Evolutionary conservation across 2,329 filamentous ascomycete genomes (phyloP).

Genomic region (Colletotrichum coccodes): DNA sequence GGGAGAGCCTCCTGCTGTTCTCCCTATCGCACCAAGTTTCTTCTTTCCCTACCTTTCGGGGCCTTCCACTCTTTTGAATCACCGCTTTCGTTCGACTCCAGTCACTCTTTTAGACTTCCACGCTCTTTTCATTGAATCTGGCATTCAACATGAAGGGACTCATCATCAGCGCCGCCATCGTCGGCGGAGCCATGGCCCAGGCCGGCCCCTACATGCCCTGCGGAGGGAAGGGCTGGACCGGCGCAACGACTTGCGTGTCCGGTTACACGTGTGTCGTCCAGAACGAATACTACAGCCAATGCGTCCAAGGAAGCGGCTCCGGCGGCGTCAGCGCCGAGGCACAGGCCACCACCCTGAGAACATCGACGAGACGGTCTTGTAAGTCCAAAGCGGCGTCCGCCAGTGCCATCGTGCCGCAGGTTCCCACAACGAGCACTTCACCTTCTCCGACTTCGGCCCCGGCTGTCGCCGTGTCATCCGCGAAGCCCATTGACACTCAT

Average conservation of each 20-base stretch:
- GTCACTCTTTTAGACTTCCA: conserved; percentile 12
- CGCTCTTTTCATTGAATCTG: conserved; percentile 5
- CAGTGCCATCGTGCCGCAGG: conserved; percentile 6
- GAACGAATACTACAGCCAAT: conserved; percentile 56
- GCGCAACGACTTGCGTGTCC: conserved; percentile 51
- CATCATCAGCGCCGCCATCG: conserved; percentile 13
- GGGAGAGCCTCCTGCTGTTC: not conserved
- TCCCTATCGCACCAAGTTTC: not conserved
- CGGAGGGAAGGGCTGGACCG: conserved; percentile 50
- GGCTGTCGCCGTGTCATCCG: not conserved
- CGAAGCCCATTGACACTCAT: conserved; percentile 20
- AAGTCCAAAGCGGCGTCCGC: conserved; percentile 17
- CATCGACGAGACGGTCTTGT: conserved; percentile 17
- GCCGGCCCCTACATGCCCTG: conserved; percentile 49
- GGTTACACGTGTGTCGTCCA: conserved; percentile 50
- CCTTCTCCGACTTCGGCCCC: not conserved
- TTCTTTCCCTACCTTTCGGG: not conserved
- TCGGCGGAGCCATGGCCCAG: conserved; percentile 19
- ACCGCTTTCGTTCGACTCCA: conserved; percentile 2
- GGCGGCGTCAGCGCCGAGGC: not conserved
- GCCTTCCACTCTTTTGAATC: conserved; percentile 12
- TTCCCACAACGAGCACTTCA: not conserved
- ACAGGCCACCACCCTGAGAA: conserved; percentile 15
- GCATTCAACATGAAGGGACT: conserved; percentile 28
- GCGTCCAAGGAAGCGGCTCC: conserved; percentile 37